phyloP scores from a whole-genome alignment of 257 asterid genomes.

The Cruciata laevipes region DNA sequence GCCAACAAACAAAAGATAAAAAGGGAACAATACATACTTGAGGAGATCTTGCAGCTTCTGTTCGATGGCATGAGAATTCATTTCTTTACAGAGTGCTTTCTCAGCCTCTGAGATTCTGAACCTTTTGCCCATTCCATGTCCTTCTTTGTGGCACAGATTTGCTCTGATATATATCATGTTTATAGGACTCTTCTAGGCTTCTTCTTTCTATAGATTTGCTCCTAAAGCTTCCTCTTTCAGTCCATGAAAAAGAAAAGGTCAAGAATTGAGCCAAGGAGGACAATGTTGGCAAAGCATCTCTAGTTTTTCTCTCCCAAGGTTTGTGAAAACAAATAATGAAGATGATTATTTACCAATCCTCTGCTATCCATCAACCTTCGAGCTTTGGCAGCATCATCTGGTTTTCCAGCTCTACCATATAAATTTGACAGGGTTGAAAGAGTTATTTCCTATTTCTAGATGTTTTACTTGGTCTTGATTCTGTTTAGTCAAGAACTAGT shows the following conservation, averaged over 20 bases:
- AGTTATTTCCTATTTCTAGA: too few relatives aligned
- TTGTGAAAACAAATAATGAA: neutral
- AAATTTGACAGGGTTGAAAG: slow-evolving; percentile 34
- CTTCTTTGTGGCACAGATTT: neutral
- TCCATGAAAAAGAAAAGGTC: neutral
- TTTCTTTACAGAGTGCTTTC: neutral
- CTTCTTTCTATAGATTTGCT: too few relatives aligned
- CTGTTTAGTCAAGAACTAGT: too few relatives aligned
- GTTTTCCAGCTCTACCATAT: slow-evolving; percentile 33
- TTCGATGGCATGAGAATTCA: neutral
- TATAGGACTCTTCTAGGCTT: too few relatives aligned
- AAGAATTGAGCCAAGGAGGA: neutral
- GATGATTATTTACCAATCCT: slow-evolving; percentile 33
- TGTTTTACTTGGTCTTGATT: too few relatives aligned
- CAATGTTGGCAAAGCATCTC: too few relatives aligned
- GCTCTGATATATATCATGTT: neutral
- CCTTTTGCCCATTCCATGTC: neutral
- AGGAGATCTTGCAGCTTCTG: neutral
- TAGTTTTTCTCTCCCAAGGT: neutral
- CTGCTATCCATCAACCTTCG: slow-evolving; percentile 30
- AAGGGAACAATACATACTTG: neutral
- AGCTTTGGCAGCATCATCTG: slow-evolving; percentile 23
- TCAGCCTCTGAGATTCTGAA: neutral
- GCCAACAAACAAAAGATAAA: neutral
- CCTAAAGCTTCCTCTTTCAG: neutral